Evolutionary conservation across 2,329 filamentous ascomycete species (phyloP).

Genomic region (Epichloe bromicola): DNA sequence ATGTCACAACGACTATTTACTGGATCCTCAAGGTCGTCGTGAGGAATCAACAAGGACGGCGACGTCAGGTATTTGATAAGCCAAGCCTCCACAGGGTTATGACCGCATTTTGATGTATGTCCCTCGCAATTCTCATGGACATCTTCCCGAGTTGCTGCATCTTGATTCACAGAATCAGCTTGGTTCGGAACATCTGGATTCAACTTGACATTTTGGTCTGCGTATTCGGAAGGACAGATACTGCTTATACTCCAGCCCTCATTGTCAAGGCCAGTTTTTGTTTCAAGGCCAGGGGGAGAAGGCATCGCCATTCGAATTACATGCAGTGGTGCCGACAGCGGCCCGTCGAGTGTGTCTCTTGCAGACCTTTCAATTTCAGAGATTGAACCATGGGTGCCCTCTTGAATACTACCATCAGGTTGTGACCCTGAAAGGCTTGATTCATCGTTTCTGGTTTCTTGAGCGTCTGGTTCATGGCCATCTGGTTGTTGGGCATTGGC

Average conservation of each 20-base stretch:
- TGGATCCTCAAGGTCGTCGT: neutral
- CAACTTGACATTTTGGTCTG: neutral
- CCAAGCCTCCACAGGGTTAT: constrained; percentile 1
- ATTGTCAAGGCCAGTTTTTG: neutral
- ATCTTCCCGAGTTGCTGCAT: neutral
- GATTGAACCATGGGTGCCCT: neutral
- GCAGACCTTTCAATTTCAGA: neutral
- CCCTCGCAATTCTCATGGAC: neutral
- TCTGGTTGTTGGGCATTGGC: neutral
- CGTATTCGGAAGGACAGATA: neutral
- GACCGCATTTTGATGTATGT: neutral
- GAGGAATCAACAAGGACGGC: neutral
- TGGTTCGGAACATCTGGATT: neutral
- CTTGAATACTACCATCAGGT: neutral
- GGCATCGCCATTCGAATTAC: neutral
- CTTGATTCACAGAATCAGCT: neutral
- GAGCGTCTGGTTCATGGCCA: neutral
- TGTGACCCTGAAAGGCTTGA: neutral
- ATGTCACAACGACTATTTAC: constrained; percentile 18
- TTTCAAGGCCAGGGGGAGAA: neutral
- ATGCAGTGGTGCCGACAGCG: neutral
- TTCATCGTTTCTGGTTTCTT: neutral
- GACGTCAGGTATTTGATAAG: neutral
- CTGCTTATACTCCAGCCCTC: neutral
- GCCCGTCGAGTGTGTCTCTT: neutral